Conservation (phyloP, 1,284 basidiomycete species). For the Meira nashicola region DNA sequence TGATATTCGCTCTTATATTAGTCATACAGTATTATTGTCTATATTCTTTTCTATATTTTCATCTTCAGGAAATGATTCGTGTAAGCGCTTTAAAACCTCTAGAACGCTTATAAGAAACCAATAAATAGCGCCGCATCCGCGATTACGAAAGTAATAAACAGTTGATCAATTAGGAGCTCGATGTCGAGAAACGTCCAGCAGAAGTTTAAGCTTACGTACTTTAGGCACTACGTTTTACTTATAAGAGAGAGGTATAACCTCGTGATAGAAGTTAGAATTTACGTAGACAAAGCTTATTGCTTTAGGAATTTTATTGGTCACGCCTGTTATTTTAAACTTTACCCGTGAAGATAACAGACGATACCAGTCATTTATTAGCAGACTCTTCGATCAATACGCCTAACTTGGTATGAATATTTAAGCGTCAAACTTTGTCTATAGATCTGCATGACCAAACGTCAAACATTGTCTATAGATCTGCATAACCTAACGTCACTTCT, state of each 20-base stretch:
- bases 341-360: constrained; percentile 1
- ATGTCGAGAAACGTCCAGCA: constrained; percentile 50
- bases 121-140: constrained; percentile 17
- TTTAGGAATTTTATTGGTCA: constrained; percentile 18
- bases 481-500: too few relatives aligned
- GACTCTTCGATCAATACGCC: background rate
- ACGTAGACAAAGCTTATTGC: constrained; percentile 20
- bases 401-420: background rate
- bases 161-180: constrained; percentile 54
- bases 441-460: too few relatives aligned
- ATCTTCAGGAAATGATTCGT: too few relatives aligned
- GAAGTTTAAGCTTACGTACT: constrained; percentile 52
- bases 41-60: too few relatives aligned
- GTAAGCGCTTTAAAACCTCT: too few relatives aligned
- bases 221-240: constrained; percentile 39
- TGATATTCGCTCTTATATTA: too few relatives aligned
- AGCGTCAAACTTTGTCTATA: too few relatives aligned
- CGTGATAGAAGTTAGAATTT: constrained; percentile 34
- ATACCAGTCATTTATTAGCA: background rate
- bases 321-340: constrained; percentile 35
- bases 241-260: background rate
- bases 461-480: too few relatives aligned
- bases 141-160: constrained; percentile 25
- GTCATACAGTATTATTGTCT: too few relatives aligned
- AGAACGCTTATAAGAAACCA: too few relatives aligned